Evolutionary conservation across 2,329 filamentous ascomycete genomes (phyloP).

Genomic region (Amylocarpus encephaloides): DNA sequence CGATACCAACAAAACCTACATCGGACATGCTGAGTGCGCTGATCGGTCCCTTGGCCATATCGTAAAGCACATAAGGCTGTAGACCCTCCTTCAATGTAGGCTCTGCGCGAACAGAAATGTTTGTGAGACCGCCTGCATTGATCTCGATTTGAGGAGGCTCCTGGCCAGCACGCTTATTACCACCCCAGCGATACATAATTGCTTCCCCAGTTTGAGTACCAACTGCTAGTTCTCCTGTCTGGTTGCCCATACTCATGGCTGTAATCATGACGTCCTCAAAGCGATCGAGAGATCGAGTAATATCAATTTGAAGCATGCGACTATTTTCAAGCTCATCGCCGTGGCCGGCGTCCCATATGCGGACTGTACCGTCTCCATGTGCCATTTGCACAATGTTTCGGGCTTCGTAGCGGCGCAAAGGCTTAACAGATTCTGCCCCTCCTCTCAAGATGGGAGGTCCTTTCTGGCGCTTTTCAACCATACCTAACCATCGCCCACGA

Average conservation of each 20-base stretch:
- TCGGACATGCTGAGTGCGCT: constrained; percentile 80
- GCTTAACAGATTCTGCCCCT: constrained; percentile 64
- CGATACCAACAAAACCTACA: constrained; percentile 83
- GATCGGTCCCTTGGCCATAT: constrained; percentile 76
- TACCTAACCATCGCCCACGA: constrained; percentile 77
- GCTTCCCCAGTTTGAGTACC: constrained; percentile 81
- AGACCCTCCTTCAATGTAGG: constrained; percentile 69
- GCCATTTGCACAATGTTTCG: constrained; percentile 81
- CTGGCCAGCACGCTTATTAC: constrained; percentile 65
- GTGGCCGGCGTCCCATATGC: constrained; percentile 88
- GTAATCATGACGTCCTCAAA: constrained; percentile 71
- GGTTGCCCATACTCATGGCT: constrained; percentile 71
- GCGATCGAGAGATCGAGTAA: constrained; percentile 75
- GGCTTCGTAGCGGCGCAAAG: constrained; percentile 70
- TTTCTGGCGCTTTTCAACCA: constrained; percentile 76
- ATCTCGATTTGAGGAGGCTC: constrained; percentile 50
- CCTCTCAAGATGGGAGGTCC: constrained; percentile 75
- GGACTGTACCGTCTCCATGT: constrained; percentile 85
- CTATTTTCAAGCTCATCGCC: constrained; percentile 90
- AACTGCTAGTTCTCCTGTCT: constrained; percentile 76
- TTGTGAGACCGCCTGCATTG: constrained; percentile 64
- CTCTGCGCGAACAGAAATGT: constrained; percentile 69
- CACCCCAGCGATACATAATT: constrained; percentile 81
- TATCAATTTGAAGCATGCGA: constrained; percentile 73
- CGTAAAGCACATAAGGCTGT: constrained; percentile 71